Conservation (phyloP, 768 basidiomycete species). For the Mrakia gelida region DNA sequence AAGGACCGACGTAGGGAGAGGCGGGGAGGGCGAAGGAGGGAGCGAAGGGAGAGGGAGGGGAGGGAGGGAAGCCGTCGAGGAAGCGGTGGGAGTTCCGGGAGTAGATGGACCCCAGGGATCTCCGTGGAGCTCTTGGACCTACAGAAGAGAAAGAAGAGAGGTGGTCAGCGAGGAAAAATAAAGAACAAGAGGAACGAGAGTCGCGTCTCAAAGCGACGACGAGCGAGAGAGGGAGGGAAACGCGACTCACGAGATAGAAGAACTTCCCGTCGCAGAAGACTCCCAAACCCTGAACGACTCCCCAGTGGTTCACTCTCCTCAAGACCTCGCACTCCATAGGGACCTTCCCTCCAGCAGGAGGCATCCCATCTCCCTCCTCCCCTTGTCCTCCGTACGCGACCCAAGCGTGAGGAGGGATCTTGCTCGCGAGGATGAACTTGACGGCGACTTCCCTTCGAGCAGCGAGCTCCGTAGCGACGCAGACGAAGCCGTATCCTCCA, state of each 20-base stretch:
- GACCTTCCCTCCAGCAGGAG: constrained; percentile 42
- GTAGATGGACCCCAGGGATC: constrained; percentile 61
- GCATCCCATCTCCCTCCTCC: constrained; percentile 32
- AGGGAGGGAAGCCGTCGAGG: background rate
- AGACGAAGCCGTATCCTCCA: constrained; percentile 93
- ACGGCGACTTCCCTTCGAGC: constrained; percentile 73
- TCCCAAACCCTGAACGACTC: constrained; percentile 76
- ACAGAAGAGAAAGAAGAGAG: constrained; percentile 40
- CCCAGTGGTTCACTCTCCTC: constrained; percentile 66
- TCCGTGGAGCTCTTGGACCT: constrained; percentile 92
- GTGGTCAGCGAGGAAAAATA: background rate
- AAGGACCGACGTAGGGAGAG: constrained; percentile 23
- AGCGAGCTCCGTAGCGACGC: constrained; percentile 66
- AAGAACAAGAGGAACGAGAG: background rate
- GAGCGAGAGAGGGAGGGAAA: background rate
- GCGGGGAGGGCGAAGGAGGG: constrained; percentile 28
- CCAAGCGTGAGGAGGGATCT: constrained; percentile 38
- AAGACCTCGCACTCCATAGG: constrained; percentile 81
- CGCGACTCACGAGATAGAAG: constrained; percentile 72
- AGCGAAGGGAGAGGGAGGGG: constrained; percentile 24
- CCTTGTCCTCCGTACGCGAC: constrained; percentile 40
- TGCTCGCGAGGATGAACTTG: constrained; percentile 84
- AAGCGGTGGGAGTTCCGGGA: constrained; percentile 17
- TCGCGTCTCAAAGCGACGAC: no score
- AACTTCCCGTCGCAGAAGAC: constrained; percentile 76